A percentile compares a stretch with the other conserved stretches of the same genome.
Conservation (phyloP, 768 basidiomycete genomes). For the Gautieria morchelliformis region DNA sequence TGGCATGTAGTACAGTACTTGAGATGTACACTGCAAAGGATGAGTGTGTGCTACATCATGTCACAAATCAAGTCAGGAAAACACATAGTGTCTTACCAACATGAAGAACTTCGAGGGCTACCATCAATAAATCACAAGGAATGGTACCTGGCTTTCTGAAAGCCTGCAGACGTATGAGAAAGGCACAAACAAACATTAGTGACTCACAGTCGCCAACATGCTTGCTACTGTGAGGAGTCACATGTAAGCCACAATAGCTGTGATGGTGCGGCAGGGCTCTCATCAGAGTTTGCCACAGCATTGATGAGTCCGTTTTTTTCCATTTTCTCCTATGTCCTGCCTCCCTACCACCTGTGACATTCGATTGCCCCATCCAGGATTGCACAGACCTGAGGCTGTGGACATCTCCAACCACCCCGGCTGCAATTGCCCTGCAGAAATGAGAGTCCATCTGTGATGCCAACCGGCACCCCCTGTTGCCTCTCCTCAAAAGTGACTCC, state of each 20-base stretch:
- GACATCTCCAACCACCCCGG: too few relatives aligned
- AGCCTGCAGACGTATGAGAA: constrained; percentile 36
- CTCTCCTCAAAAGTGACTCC: too few relatives aligned
- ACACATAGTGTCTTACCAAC: constrained; percentile 71
- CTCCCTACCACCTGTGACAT: too few relatives aligned
- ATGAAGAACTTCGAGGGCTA: constrained; percentile 55
- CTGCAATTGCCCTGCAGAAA: too few relatives aligned
- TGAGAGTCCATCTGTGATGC: too few relatives aligned
- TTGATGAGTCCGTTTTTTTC: too few relatives aligned
- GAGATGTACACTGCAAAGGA: constrained; percentile 58
- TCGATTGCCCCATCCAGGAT: too few relatives aligned
- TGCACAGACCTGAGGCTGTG: too few relatives aligned
- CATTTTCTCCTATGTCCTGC: too few relatives aligned
- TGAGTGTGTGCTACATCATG: neutral
- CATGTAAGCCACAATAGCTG: constrained; percentile 54
- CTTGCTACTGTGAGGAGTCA: constrained; percentile 57
- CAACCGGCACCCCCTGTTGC: too few relatives aligned
- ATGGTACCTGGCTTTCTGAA: constrained; percentile 81
- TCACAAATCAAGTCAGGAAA: neutral
- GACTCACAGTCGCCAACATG: constrained; percentile 68
- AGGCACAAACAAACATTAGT: constrained; percentile 1
- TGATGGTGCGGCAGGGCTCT: constrained; percentile 63
- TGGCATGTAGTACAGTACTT: constrained; percentile 93
- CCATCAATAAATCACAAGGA: constrained; percentile 71
- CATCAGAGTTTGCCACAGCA: too few relatives aligned